These are phyloP conservation scores for Avicennia marina DNA, from an alignment of 257 asterid genomes.

Conservation along the genomic window DNA sequence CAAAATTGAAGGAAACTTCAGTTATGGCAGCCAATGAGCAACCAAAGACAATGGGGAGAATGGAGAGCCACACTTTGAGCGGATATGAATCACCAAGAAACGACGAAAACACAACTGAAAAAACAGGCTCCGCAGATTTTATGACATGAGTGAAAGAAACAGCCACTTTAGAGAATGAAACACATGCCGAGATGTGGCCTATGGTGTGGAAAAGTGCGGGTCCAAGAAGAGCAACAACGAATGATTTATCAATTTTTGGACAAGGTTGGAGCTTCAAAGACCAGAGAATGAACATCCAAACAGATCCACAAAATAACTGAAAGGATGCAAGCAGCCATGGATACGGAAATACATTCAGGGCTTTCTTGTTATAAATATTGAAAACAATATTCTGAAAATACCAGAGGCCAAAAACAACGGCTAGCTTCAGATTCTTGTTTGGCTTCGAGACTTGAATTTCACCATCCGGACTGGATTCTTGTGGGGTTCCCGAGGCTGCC, in stretches of 20 bases:
- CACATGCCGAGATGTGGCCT: constrained; percentile 97
- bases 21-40: constrained; percentile 96
- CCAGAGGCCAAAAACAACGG: constrained; percentile 85
- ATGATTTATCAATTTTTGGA: constrained; percentile 73
- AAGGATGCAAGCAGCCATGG: constrained; percentile 97
- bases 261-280: constrained; percentile 64
- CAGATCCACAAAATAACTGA: constrained; percentile 75
- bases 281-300: constrained; percentile 88
- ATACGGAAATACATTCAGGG: constrained; percentile 67
- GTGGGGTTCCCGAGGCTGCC: constrained; percentile 51
- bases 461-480: constrained; percentile 57
- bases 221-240: constrained; percentile 79
- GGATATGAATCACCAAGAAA: constrained; percentile 85
- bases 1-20: constrained; percentile 85
- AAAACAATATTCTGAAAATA: constrained; percentile 85
- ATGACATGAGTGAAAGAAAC: constrained; percentile 96
- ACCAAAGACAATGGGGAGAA: constrained; percentile 88
- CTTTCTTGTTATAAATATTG: constrained; percentile 83
- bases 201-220: constrained; percentile 91
- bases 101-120: constrained; percentile 77
- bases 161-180: constrained; percentile 94
- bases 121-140: constrained; percentile 94
- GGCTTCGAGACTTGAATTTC: constrained; percentile 48
- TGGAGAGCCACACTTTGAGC: constrained; percentile 76
- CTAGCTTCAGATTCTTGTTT: constrained; percentile 49